Base-by-base conservation (phyloP, 129 eudicot species). In the Apium graveolens region DNA sequence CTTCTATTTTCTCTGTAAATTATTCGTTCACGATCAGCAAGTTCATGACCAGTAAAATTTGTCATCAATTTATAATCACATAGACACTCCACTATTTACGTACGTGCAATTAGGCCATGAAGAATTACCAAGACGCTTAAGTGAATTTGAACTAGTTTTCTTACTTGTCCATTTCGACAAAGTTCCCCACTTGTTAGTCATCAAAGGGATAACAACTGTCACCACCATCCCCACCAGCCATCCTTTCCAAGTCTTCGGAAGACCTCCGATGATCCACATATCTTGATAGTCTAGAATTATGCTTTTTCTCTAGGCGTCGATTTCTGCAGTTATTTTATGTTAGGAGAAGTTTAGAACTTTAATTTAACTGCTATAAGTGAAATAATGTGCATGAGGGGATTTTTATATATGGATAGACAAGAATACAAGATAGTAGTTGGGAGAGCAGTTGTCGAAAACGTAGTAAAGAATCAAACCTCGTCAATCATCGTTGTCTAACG, bases 181-280 rank as follows among this genome's bases (percentile, higher is more conserved):
- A 35, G 88, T 85, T 68, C 90, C 94, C 95, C 88, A 87, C 82
- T 90, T 90, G 84, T 84, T 84, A 42, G 87, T 84, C 87, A 82
- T 35, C 69, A 89, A 87, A 18, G 95, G 91, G 73, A 90, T 24
- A 60, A 78, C 78, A 31, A 86, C 44, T 76, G 95, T 83, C 32
- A 87, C 76, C 76, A 87, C 84, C 57, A 85, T 46, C 44, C 87
- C 91, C 48, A 87, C 41, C 73, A 90, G 78, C 91, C 95, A 90
- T 31, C 81, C 84, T 81, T 75, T 87, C 83, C 89, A 69, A 17
- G 92, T 83, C 70, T 73, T 85, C 0, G 85, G 82, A 74, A 87
- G 12, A 8, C 65, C 31, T n/a, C 66, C 66, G 32, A 11, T 10
- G 31, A 57, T 57, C 31, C 31, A n/a, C 66, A 57, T 57, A 2